A percentile compares a stretch with the other conserved stretches of the same genome.
phyloP scores from a whole-genome alignment of 352 stramenopile genomes.

The Aphanomyces cochlioides region DNA sequence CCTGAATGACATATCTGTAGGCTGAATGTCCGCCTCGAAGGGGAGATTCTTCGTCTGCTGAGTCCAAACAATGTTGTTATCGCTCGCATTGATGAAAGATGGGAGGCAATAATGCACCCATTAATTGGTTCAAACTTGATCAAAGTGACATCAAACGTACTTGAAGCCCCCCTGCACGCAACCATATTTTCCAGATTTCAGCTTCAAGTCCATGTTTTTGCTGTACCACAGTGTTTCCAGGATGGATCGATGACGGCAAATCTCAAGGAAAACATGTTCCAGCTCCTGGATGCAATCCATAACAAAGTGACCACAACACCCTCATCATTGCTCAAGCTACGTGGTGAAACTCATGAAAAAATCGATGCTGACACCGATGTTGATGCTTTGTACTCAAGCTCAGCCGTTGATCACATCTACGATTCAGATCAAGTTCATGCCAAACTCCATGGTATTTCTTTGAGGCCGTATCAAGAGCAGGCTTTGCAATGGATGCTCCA shows the following conservation, averaged over 20 bases:
- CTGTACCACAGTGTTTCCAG: background rate
- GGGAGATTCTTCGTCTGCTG: slow-evolving; percentile 17
- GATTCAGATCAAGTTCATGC: slow-evolving; percentile 39
- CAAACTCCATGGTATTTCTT: slow-evolving; percentile 57
- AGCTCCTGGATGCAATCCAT: slow-evolving; percentile 57
- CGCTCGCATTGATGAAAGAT: slow-evolving; percentile 25
- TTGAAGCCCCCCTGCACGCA: slow-evolving; percentile 18
- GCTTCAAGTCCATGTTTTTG: slow-evolving; percentile 28
- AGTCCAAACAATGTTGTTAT: slow-evolving; percentile 15
- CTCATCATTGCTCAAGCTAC: slow-evolving; percentile 34
- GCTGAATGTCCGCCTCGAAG: slow-evolving; percentile 20
- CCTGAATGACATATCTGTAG: background rate
- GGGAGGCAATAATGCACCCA: slow-evolving; percentile 14
- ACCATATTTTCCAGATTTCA: slow-evolving; percentile 25
- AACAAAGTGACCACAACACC: slow-evolving; percentile 27
- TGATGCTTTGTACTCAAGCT: slow-evolving; percentile 15
- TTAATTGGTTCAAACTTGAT: background rate
- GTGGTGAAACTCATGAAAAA: slow-evolving; percentile 19
- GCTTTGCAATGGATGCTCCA: slow-evolving; percentile 85
- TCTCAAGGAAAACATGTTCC: slow-evolving; percentile 24
- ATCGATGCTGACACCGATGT: slow-evolving; percentile 13
- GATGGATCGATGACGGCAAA: background rate
- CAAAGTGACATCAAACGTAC: slow-evolving; percentile 9
- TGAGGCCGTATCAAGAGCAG: slow-evolving; percentile 80
- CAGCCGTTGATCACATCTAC: background rate